phyloP scores from a whole-genome alignment of 2,329 filamentous ascomycete species.

The Nakataea oryzae region DNA sequence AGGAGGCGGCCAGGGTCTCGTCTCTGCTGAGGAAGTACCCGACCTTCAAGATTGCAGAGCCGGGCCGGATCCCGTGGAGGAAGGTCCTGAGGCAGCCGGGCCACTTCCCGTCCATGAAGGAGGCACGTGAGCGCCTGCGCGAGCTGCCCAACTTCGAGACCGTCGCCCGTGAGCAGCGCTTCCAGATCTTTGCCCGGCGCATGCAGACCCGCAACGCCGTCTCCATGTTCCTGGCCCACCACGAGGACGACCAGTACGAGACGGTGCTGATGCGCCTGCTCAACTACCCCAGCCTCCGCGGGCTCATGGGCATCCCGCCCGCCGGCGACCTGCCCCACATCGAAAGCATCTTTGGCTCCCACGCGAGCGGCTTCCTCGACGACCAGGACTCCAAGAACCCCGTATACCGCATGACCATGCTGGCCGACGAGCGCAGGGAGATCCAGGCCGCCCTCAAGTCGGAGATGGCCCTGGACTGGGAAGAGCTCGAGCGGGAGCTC shows the following conservation, averaged over 20 bases:
- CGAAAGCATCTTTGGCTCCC: conserved; percentile 59
- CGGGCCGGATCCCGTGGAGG: conserved; percentile 38
- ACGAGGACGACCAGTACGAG: conserved; percentile 84
- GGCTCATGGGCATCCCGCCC: conserved; percentile 58
- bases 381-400: conserved; percentile 27
- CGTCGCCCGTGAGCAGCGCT: conserved; percentile 63
- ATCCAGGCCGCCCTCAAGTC: conserved; percentile 16
- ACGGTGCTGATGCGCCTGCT: conserved; percentile 74
- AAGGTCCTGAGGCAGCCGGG: conserved; percentile 7
- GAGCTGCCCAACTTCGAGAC: conserved; percentile 61
- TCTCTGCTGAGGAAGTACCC: neutral
- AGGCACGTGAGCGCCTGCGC: neutral
- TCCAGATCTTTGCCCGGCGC: conserved; percentile 54
- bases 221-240: conserved; percentile 71
- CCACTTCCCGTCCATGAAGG: neutral
- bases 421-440: neutral
- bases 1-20: conserved; percentile 40
- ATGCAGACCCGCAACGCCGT: conserved; percentile 42
- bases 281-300: conserved; percentile 55
- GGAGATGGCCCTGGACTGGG: conserved; percentile 7
- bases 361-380: conserved; percentile 51
- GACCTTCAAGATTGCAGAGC: neutral
- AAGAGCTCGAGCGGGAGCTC: conserved; percentile 7
- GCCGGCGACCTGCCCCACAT: conserved; percentile 74
- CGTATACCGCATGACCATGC: conserved; percentile 15